These are phyloP conservation scores for Chytriomyces sp. DNA, from an alignment of 192 early-diverging fungal species.

Conservation along the genomic window DNA sequence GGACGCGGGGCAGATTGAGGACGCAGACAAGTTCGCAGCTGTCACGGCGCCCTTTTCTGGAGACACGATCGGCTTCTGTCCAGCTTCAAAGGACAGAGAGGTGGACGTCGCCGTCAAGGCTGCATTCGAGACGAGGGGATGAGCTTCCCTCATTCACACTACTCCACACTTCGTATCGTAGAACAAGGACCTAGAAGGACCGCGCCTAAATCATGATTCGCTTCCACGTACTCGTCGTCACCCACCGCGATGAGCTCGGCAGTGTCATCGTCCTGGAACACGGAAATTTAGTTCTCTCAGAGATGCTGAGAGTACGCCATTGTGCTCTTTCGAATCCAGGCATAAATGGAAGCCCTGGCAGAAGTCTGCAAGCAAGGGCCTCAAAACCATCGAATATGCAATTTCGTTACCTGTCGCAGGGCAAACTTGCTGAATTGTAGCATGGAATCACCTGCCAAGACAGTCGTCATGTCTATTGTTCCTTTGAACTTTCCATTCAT, in stretches of 20 bases:
- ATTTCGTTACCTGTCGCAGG: slow-evolving; percentile 63
- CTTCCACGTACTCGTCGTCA: slow-evolving; percentile 59
- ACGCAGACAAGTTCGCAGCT: slow-evolving; percentile 38
- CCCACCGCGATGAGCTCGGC: slow-evolving; percentile 66
- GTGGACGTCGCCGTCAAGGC: slow-evolving; percentile 64
- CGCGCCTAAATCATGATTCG: slow-evolving; percentile 63
- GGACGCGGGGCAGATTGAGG: neutral
- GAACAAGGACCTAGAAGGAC: slow-evolving; percentile 66
- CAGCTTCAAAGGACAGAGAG: slow-evolving; percentile 58
- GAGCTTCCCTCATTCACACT: neutral
- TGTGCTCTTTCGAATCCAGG: slow-evolving; percentile 21
- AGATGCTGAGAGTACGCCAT: neutral
- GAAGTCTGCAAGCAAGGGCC: slow-evolving; percentile 77
- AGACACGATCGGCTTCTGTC: slow-evolving; percentile 62
- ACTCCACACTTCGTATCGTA: neutral
- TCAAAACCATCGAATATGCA: slow-evolving; percentile 81
- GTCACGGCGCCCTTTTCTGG: slow-evolving; percentile 70
- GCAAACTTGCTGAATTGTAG: slow-evolving; percentile 65
- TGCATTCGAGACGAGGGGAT: slow-evolving; percentile 34
- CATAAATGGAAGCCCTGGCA: slow-evolving; percentile 66
- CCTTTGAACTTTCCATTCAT: slow-evolving; percentile 85
- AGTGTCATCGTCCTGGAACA: slow-evolving; percentile 76
- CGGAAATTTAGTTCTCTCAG: too few species aligned
- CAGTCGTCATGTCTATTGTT: slow-evolving; percentile 75
- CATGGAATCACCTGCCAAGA: slow-evolving; percentile 65